Base-by-base conservation (phyloP, 2,329 filamentous ascomycete species). In the Fusarium kyushuense region DNA sequence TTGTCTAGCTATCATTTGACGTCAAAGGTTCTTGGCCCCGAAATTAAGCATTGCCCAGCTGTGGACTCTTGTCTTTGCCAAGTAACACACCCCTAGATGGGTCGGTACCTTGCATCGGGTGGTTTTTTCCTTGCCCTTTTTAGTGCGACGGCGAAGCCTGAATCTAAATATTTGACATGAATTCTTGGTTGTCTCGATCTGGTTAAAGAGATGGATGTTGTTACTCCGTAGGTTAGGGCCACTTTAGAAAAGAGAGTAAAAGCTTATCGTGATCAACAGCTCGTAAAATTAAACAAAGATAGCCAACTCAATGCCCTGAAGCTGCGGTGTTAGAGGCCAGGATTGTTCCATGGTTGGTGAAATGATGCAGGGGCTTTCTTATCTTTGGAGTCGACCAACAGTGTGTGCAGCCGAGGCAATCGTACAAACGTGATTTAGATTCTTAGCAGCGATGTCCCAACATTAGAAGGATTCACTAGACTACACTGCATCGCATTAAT, bases 1-100 rank as follows among this genome's bases (percentile, higher is more conserved):
- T 36, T n/a, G 10, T 47, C 43, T 53, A 23, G 45, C 33, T 47
- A 30, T 48, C 43, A 48, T 38, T 56, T 27, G 33, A 32, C 40
- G 23, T 32, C 19, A 8, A 35, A 27, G 35, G n/a, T 17, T 10
- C 62, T 65, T 65, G 61, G 54, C 54, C 36, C 32, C 33, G 33
- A 62, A 65, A 65, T 65, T 56, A 64, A 53, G 60, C 60, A 59
- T 65, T 48, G 59, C 53, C 53, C 61, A 64, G 58, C 45, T 60
- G 47, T 43, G 41, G 41, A 27, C 23, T 43, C 23, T 27, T 27
- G 23, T 62, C 33, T 58, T 36, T 38, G 45, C 38, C 61, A 59
- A 63, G 60, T 11, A 45, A n/a, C n/a, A 43, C 25, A 17, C 19
- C 56, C 47, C 46, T 9, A 35, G 55, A 30, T 45, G 40, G 23